Evolutionary conservation across 495 filamentous ascomycete species (phyloP).

Genomic region (Oleoguttula mirabilis): DNA sequence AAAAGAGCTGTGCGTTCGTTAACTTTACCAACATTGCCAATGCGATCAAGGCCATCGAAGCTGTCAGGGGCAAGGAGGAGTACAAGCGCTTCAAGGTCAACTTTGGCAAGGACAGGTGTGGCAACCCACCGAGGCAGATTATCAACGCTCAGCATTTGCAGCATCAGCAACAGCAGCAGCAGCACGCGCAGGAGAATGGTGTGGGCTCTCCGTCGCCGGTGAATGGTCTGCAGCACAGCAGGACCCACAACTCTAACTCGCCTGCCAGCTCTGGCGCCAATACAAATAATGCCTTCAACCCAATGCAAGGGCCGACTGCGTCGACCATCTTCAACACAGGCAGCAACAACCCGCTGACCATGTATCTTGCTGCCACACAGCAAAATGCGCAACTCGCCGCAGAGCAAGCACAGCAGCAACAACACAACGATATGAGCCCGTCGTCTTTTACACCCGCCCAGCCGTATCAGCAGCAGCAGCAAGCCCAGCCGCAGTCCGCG

Average conservation of each 20-base stretch:
- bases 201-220: conserved; percentile 51
- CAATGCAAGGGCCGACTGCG: conserved; percentile 46
- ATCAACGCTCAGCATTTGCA: conserved; percentile 44
- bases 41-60: conserved; percentile 97
- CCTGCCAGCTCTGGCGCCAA: conserved; percentile 50
- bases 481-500: conserved; percentile 47
- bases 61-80: conserved; percentile 83
- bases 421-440: conserved; percentile 20
- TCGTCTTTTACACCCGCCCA: not conserved
- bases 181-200: conserved; percentile 37
- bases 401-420: conserved; percentile 33
- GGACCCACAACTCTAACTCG: conserved; percentile 55
- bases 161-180: conserved; percentile 38
- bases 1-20: conserved; percentile 99
- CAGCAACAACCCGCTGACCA: conserved; percentile 75
- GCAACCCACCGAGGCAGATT: conserved; percentile 86
- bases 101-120: conserved; percentile 96
- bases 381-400: conserved; percentile 44
- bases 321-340: conserved; percentile 65
- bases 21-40: conserved; percentile 99
- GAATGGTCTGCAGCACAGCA: conserved; percentile 36
- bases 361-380: conserved; percentile 50
- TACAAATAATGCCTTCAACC: conserved; percentile 38
- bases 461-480: conserved; percentile 26
- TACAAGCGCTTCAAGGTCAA: conserved; percentile 99